These are phyloP conservation scores for Pholiota molesta DNA, from an alignment of 768 basidiomycete species.

Conservation along the genomic window DNA sequence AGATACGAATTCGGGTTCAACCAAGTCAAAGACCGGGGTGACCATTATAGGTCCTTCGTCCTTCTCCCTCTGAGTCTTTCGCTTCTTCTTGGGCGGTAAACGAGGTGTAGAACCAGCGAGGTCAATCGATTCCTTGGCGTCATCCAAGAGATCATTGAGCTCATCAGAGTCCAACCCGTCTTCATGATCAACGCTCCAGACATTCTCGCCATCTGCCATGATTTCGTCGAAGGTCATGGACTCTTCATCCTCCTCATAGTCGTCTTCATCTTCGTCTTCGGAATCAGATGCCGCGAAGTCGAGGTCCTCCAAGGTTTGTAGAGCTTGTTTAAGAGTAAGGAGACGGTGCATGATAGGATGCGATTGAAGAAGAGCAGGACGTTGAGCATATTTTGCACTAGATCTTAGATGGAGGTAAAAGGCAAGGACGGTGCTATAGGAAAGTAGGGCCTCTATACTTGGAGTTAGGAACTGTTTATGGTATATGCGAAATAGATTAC, in stretches of 20 bases:
- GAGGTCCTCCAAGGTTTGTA: constrained; percentile 83
- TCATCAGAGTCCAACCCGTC: constrained; percentile 46
- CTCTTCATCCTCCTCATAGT: constrained; percentile 25
- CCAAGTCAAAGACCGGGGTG: constrained; percentile 69
- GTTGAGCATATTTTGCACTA: constrained; percentile 61
- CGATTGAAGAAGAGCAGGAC: constrained; percentile 61
- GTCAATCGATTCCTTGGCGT: constrained; percentile 38
- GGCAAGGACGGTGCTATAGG: constrained; percentile 88
- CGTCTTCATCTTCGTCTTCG: constrained; percentile 48
- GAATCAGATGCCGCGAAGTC: constrained; percentile 63
- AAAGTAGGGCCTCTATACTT: constrained; percentile 77
- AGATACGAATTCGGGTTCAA: constrained; percentile 73
- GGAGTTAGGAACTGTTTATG: background rate
- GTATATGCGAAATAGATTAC: constrained; percentile 30
- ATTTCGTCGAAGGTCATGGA: constrained; percentile 35
- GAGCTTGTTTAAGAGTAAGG: constrained; percentile 79
- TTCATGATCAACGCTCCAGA: constrained; percentile 45
- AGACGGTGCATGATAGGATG: constrained; percentile 80
- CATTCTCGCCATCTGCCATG: constrained; percentile 41
- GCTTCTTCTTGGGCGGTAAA: constrained; percentile 64
- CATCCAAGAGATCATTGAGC: constrained; percentile 58
- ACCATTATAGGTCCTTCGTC: constrained; percentile 32
- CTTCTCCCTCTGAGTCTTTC: constrained; percentile 39
- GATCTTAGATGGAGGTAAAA: constrained; percentile 92
- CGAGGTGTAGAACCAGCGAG: constrained; percentile 26